These are phyloP conservation scores for Aquilaria agallochum DNA, from an alignment of 441 rosid genomes.

Conservation along the genomic window DNA sequence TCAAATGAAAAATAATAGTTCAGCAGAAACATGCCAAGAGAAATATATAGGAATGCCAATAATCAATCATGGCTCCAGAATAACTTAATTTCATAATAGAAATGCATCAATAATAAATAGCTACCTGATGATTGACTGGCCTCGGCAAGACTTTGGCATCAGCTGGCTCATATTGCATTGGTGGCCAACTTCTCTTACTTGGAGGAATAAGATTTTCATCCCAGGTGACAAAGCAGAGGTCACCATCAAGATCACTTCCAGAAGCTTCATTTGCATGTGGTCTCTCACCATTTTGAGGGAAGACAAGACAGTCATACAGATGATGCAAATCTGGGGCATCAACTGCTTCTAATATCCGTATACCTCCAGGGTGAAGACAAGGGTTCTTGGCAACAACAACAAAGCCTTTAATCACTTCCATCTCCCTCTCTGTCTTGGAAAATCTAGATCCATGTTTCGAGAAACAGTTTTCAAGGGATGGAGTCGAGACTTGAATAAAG, in stretches of 20 bases:
- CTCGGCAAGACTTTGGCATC: constrained; percentile 32
- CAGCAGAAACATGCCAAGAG: too few relatives aligned
- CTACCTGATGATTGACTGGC: constrained; percentile 61
- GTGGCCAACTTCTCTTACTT: constrained; percentile 57
- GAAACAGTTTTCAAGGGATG: constrained; percentile 70
- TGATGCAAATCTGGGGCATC: constrained; percentile 72
- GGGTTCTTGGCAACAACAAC: constrained; percentile 92
- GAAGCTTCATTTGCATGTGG: constrained; percentile 96
- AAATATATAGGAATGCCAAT: too few relatives aligned
- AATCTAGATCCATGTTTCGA: constrained; percentile 75
- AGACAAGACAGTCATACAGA: constrained; percentile 74
- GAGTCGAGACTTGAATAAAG: constrained; percentile 82
- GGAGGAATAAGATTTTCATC: constrained; percentile 87
- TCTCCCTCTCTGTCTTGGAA: constrained; percentile 37
- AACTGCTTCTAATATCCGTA: constrained; percentile 90
- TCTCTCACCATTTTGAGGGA: constrained; percentile 91
- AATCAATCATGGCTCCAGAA: background rate
- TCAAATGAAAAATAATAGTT: too few relatives aligned
- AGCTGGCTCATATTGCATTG: constrained; percentile 66
- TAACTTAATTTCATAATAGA: background rate
- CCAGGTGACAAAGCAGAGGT: constrained; percentile 90
- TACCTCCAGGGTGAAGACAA: constrained; percentile 94
- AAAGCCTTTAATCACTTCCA: constrained; percentile 60
- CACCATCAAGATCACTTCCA: constrained; percentile 98
- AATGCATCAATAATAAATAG: constrained; percentile 4